Evolutionary conservation across 1,139 yeast species (phyloP), one percentile per base, ranked within the genome.

Genomic region (Hemisphaericaspora xylanilytica): DNA sequence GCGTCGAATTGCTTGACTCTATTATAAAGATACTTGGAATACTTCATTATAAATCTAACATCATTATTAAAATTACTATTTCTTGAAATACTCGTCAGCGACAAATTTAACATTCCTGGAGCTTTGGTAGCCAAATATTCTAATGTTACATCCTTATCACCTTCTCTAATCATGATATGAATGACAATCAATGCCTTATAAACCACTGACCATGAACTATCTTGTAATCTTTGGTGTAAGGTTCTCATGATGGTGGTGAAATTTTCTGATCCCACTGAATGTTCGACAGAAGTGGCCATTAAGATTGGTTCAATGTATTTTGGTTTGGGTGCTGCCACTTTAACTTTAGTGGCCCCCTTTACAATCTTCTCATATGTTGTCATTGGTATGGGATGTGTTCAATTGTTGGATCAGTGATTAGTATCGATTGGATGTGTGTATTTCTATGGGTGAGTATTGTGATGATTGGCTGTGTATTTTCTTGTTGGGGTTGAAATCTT

Each of bases 321-420:
- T 32, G 95, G 85, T 65, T 92, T 92, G 12, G 98, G 98, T 20
- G 97, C 96, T n/a, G 98, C 97, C 66, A 89, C 80, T 75, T 81
- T 67, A 39, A 69, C 65, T 48, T 69, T 70, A 44, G 77, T 73
- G 48, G 77, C 76, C 15, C 76, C 76, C 52, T 71, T 66, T 40
- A 69, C 75, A 35, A 69, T 66, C 51, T 70, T 67, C 44, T 68
- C 75, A 49, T 69, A 70, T 5, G 75, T 72, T 21, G 75, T 69
- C 75, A 71, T 71, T 18, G 20, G 16, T 26, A 20, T 20, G 8
- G 8, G 21, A 8, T 6, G 8, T 20, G 21, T 20, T 20, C 21
- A n/a, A n/a, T n/a, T n/a, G n/a, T n/a, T n/a, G n/a, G n/a, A n/a
- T 16, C 15, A 14, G 20, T 14, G 27, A 12, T 15, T n/a, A n/a